Evolutionary conservation across 2,329 filamentous ascomycete genomes (phyloP), one percentile per base, ranked within the genome.

Genomic region (Diaporthe capsici): DNA sequence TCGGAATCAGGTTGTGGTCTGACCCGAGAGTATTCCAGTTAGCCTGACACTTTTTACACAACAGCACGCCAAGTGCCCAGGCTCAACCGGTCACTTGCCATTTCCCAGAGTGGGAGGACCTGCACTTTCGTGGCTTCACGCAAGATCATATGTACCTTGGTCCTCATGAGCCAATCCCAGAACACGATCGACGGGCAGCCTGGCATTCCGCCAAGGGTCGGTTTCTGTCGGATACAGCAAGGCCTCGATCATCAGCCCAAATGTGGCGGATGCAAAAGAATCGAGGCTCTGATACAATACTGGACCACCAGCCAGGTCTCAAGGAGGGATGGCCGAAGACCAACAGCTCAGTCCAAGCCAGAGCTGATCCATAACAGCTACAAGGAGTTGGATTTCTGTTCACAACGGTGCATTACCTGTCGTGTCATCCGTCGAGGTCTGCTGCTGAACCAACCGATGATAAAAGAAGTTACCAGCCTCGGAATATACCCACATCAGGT

Each of bases 321-420:
- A 3, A 63, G 15, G 25, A 42, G 51, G 15, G 51, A 55, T 28
- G 13, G 39, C 60, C 9, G 37, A 28, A 7, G 34, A 44, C 7
- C n/a, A 63, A 25, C n/a, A 5, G 6, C n/a, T 31, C 39, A 63
- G 60, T 63, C 37, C 8, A 44, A 25, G 39, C 60, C 60, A 15
- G 60, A 63, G n/a, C n/a, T 28, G 39, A 44, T 28, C 7, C 60
- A 63, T 28, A 63, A 44, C 8, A 63, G 60, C 60, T 44, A 63
- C 7, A 1, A 63, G 15, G 37, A 63, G 28, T 44, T 63, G 4
- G 60, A 44, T 15, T 28, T 17, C 7, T 44, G 60, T 28, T 63
- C 37, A 28, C 60, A 44, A 10, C 60, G 15, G 8, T 63, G 60
- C n/a, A 44, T 28, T 31, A 44, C 60, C 13, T 63, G 39, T 12